Percentiles rank a stretch among this genome's conserved stretches.
Conservation (phyloP, 2,329 filamentous ascomycete species). For the Pseudonectria foliicola region DNA sequence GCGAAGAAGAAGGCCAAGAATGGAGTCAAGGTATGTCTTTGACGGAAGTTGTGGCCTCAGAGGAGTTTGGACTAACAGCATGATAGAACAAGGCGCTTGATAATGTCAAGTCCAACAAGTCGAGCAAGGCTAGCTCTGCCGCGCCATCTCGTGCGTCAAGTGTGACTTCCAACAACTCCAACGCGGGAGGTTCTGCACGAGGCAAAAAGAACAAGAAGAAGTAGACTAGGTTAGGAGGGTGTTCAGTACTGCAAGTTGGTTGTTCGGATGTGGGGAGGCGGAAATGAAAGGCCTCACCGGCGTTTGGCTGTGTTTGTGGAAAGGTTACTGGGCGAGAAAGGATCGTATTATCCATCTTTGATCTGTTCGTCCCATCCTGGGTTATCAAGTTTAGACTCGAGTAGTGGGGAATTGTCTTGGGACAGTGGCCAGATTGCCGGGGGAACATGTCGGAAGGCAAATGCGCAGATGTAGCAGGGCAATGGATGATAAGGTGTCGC, state of each 20-base stretch:
- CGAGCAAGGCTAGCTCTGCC: conserved; percentile 68
- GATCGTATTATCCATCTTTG: conserved; percentile 10
- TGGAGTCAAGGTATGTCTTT: conserved; percentile 65
- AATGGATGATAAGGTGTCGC: not conserved
- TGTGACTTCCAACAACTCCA: conserved; percentile 67
- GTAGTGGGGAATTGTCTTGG: too few relatives aligned
- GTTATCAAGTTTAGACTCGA: too few relatives aligned
- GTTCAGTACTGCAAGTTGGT: conserved; percentile 4
- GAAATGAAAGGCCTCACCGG: conserved; percentile 13
- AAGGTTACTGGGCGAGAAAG: conserved; percentile 8
- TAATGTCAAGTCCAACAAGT: conserved; percentile 77
- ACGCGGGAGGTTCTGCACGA: conserved; percentile 45
- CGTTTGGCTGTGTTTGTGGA: conserved; percentile 19
- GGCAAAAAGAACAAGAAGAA: conserved; percentile 32
- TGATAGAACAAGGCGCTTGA: conserved; percentile 87
- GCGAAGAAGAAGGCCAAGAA: conserved; percentile 93
- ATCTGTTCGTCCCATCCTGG: conserved; percentile 1
- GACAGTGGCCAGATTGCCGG: too few relatives aligned
- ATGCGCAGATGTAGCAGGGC: not conserved
- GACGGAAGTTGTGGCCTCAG: not conserved
- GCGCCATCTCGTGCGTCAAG: conserved; percentile 81
- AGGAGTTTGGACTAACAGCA: conserved; percentile 8
- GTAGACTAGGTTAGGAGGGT: conserved; percentile 8
- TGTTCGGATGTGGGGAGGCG: conserved; percentile 7
- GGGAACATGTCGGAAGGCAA: too few relatives aligned